Evolutionary conservation across 768 basidiomycete species (phyloP).

Genomic region (Boletus edulis): DNA sequence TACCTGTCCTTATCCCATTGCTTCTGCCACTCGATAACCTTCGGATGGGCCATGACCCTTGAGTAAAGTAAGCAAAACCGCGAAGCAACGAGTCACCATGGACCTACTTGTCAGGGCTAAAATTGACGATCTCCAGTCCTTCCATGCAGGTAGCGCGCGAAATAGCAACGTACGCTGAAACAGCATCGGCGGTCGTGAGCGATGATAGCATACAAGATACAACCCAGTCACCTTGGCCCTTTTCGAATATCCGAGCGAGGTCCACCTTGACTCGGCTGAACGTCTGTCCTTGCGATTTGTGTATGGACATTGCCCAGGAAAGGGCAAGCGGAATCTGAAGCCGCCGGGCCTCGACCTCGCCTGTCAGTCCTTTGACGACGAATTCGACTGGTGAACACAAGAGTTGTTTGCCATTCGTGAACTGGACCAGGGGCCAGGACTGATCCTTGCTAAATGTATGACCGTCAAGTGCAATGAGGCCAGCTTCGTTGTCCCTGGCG

Average conservation of each 20-base stretch:
- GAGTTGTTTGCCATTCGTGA: slow-evolving; percentile 29
- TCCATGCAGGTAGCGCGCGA: slow-evolving; percentile 42
- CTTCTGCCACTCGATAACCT: slow-evolving; percentile 32
- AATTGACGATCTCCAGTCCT: slow-evolving; percentile 38
- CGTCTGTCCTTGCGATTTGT: slow-evolving; percentile 98
- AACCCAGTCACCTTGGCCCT: slow-evolving; percentile 49
- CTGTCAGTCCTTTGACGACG: slow-evolving; percentile 31
- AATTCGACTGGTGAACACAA: slow-evolving; percentile 36
- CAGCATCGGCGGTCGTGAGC: neutral
- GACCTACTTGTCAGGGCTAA: slow-evolving; percentile 32
- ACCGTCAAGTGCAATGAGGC: slow-evolving; percentile 17
- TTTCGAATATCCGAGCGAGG: slow-evolving; percentile 86
- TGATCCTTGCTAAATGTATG: slow-evolving; percentile 16
- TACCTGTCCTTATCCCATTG: slow-evolving; percentile 25
- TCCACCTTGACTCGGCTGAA: slow-evolving; percentile 93
- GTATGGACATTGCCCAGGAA: slow-evolving; percentile 98
- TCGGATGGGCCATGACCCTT: slow-evolving; percentile 37
- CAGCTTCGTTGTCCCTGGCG: neutral
- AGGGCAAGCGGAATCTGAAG: slow-evolving; percentile 77
- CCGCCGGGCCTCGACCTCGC: slow-evolving; percentile 34
- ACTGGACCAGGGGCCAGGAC: slow-evolving; percentile 36
- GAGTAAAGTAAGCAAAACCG: slow-evolving; percentile 1
- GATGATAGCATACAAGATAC: neutral
- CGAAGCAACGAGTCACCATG: neutral
- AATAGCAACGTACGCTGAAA: slow-evolving; percentile 34